Evolutionary conservation across 257 asterid genomes (phyloP).

Genomic region (Rubia yunnanensis): DNA sequence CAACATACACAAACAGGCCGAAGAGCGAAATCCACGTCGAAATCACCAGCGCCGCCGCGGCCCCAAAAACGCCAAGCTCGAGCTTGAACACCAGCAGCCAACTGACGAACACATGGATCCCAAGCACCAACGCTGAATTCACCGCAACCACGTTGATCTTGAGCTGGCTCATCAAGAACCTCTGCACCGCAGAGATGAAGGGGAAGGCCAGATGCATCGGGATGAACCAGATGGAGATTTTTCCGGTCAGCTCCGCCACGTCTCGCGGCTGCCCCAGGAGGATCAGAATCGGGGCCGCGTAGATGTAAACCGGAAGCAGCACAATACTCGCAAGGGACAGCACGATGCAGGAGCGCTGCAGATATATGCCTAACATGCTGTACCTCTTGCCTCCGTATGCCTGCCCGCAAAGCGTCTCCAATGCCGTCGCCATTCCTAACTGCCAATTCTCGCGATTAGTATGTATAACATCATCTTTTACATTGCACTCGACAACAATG

Average conservation of each 20-base stretch:
- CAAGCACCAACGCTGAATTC: constrained; percentile 13
- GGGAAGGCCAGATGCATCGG: constrained; percentile 27
- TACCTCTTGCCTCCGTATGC: constrained; percentile 29
- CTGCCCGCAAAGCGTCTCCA: constrained; percentile 36
- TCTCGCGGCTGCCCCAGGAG: constrained; percentile 23
- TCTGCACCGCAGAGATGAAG: constrained; percentile 22
- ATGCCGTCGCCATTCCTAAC: constrained; percentile 37
- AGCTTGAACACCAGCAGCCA: constrained; percentile 28
- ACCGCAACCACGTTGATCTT: constrained; percentile 24
- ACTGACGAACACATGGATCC: constrained; percentile 16
- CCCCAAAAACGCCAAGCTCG: constrained; percentile 31
- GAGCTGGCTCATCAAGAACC: constrained; percentile 41
- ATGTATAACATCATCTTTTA: too few relatives aligned
- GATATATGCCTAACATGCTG: constrained; percentile 26
- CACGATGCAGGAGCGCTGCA: constrained; percentile 32
- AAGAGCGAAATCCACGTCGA: constrained; percentile 38
- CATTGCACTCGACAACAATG: too few relatives aligned
- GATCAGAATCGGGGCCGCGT: constrained; percentile 29
- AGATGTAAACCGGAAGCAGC: constrained; percentile 22
- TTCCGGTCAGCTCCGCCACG: constrained; percentile 28
- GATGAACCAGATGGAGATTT: constrained; percentile 25
- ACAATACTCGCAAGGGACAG: constrained; percentile 13
- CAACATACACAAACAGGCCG: constrained; percentile 21
- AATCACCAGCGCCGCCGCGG: constrained; percentile 26
- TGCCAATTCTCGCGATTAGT: not conserved